Evolutionary conservation across 768 basidiomycete genomes (phyloP).

Genomic region (Leccinum ochraceum): DNA sequence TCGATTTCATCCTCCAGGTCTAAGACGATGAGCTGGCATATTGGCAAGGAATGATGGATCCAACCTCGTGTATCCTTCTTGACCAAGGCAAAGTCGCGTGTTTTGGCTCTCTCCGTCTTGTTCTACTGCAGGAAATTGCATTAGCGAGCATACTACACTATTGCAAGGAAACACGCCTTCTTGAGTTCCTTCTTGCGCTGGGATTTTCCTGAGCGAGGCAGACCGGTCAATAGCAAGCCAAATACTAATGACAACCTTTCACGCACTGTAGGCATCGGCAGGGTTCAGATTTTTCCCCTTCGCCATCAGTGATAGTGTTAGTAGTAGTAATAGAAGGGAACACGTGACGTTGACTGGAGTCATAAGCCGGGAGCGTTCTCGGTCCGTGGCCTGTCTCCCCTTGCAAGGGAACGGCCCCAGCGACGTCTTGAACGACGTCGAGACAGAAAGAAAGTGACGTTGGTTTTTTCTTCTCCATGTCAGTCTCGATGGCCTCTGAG

Average conservation of each 20-base stretch:
- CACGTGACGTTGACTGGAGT: conserved; percentile 34
- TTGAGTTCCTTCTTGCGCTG: conserved; percentile 94
- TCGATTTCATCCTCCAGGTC: conserved; percentile 83
- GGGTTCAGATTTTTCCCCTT: conserved; percentile 89
- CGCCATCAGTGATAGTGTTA: conserved; percentile 49
- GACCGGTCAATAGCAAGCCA: conserved; percentile 5
- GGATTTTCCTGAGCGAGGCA: conserved; percentile 68
- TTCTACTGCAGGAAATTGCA: conserved; percentile 65
- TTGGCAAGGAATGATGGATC: conserved; percentile 12
- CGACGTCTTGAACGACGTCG: conserved; percentile 16
- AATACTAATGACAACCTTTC: background rate
- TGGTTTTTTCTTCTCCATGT: conserved; percentile 26
- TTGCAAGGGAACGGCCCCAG: conserved; percentile 49
- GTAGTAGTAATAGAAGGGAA: background rate
- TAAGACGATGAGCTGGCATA: conserved; percentile 32
- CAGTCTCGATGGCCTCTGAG: conserved; percentile 28
- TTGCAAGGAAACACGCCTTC: conserved; percentile 51
- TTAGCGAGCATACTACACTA: conserved; percentile 18
- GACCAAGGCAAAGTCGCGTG: conserved; percentile 85
- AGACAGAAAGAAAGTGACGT: conserved; percentile 14
- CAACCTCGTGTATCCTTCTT: conserved; percentile 91
- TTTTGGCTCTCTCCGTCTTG: conserved; percentile 79
- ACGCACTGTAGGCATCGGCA: conserved; percentile 84
- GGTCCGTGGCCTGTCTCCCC: conserved; percentile 39
- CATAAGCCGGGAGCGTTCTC: conserved; percentile 8